Percentiles rank a stretch among this genome's conserved stretches.
phyloP scores from a whole-genome alignment of 768 basidiomycete genomes.

The Boletus rubescentipes region DNA sequence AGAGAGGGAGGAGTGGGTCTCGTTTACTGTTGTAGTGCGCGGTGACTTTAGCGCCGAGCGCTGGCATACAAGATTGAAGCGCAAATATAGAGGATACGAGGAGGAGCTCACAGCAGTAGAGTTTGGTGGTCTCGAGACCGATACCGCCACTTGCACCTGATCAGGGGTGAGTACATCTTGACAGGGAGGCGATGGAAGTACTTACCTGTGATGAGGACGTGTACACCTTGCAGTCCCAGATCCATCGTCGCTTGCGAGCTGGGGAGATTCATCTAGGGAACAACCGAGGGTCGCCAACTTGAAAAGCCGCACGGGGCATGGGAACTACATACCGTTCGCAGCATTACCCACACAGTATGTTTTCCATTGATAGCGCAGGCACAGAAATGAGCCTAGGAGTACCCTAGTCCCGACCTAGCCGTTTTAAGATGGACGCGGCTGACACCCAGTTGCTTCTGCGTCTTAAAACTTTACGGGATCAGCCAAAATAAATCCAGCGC shows the following conservation, averaged over 20 bases:
- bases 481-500: no score
- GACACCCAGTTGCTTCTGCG: no score
- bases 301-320: no score
- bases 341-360: no score
- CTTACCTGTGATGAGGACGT: constrained; percentile 70
- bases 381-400: no score
- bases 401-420: no score
- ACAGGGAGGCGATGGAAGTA: constrained; percentile 11
- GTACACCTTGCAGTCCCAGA: constrained; percentile 55
- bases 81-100: neutral
- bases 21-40: constrained; percentile 63
- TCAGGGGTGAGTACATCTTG: neutral
- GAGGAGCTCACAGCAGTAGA: constrained; percentile 49
- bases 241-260: constrained; percentile 37
- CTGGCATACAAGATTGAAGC: constrained; percentile 34
- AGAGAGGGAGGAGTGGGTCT: constrained; percentile 41
- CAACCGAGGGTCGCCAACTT: no score
- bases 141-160: constrained; percentile 73
- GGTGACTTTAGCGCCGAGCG: constrained; percentile 65
- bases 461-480: no score
- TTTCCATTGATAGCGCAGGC: no score
- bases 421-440: no score
- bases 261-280: no score
- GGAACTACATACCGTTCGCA: no score
- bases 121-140: constrained; percentile 54